Evolutionary conservation across 2,329 filamentous ascomycete species (phyloP).

Genomic region (Triangularia verruculosa): DNA sequence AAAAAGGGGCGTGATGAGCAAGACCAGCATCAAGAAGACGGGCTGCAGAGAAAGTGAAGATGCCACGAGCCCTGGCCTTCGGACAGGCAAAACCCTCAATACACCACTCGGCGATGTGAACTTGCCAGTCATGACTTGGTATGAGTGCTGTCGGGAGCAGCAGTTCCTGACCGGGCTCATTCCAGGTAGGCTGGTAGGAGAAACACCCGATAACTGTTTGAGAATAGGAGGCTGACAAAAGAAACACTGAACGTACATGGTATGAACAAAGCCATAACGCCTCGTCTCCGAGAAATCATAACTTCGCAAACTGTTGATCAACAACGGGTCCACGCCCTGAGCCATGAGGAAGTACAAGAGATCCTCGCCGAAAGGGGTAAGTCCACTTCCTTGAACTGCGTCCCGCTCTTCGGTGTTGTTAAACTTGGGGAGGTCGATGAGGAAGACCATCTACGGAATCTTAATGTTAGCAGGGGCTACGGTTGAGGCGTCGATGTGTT

Average conservation of each 20-base stretch:
- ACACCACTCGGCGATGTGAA: too few species aligned
- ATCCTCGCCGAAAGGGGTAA: constrained; percentile 63
- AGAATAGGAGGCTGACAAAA: neutral
- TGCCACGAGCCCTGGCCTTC: too few species aligned
- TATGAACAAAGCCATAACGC: constrained; percentile 77
- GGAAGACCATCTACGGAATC: constrained; percentile 63
- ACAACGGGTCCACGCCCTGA: constrained; percentile 60
- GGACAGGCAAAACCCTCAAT: too few species aligned
- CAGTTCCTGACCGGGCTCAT: too few species aligned
- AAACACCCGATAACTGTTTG: too few species aligned
- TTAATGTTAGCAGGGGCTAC: constrained; percentile 9
- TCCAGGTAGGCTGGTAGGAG: too few species aligned
- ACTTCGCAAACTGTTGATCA: constrained; percentile 65
- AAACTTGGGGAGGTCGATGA: constrained; percentile 82
- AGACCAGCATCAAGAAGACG: too few species aligned
- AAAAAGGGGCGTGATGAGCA: too few species aligned
- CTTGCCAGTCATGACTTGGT: too few species aligned
- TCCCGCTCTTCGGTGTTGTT: constrained; percentile 32
- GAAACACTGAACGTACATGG: constrained; percentile 58
- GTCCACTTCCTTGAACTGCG: constrained; percentile 26
- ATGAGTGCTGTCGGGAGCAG: too few species aligned
- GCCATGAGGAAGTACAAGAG: constrained; percentile 68
- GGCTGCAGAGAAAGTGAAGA: too few species aligned
- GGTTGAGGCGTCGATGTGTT: neutral
- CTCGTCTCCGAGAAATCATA: constrained; percentile 80